Conservation (phyloP, 257 asterid species). For the Misopates orontium region DNA sequence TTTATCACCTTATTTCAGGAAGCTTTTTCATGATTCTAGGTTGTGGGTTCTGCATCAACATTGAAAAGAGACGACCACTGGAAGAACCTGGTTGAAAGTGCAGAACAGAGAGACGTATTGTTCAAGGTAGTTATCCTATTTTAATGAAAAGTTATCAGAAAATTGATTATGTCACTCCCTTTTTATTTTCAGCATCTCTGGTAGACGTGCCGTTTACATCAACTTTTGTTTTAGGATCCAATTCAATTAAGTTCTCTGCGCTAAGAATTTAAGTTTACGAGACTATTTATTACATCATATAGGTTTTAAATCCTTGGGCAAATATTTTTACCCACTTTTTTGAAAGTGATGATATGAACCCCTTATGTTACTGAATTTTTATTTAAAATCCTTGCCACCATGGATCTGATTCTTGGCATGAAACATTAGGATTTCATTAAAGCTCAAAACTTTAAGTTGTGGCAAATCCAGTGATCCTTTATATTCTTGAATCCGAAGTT, state of each 20-base stretch:
- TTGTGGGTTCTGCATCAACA: conserved; percentile 94
- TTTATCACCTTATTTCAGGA: neutral
- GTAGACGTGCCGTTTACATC: neutral
- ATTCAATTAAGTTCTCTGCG: neutral
- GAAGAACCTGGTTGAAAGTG: conserved; percentile 80
- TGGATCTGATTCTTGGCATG: neutral
- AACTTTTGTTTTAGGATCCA: neutral
- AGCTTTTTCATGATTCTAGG: conserved; percentile 43
- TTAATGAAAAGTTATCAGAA: neutral
- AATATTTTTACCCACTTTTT: neutral
- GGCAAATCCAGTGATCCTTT: neutral
- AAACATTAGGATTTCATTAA: neutral
- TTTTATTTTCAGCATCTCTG: neutral
- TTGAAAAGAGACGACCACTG: conserved; percentile 77
- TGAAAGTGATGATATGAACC: neutral
- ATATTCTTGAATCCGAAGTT: neutral
- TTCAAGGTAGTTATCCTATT: conserved; percentile 54
- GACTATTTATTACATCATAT: neutral
- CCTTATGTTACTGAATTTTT: too few relatives aligned
- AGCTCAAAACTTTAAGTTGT: neutral
- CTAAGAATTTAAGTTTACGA: neutral
- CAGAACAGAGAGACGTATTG: conserved; percentile 66
- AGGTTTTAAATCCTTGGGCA: neutral
- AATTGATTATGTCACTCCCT: neutral
- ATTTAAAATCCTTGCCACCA: neutral